These are phyloP conservation scores for Beauveria rudraprayagi DNA, from an alignment of 2,329 filamentous ascomycete genomes.

Conservation along the genomic window DNA sequence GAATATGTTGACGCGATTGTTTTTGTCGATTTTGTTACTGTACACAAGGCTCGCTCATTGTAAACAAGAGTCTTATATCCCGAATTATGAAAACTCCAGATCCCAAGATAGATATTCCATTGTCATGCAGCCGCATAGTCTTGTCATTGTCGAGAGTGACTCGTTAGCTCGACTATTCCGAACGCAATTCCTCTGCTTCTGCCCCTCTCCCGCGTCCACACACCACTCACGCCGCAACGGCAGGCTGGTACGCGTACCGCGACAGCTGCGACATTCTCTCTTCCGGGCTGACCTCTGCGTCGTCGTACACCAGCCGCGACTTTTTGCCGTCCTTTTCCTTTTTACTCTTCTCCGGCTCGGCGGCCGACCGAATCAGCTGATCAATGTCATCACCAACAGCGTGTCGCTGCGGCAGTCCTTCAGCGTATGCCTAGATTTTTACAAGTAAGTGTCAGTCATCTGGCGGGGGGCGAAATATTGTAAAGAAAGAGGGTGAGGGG, in stretches of 20 bases:
- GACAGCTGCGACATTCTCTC: constrained; percentile 78
- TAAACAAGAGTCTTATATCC: background rate
- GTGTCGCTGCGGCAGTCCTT: constrained; percentile 27
- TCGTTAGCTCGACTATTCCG: background rate
- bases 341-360: constrained; percentile 48
- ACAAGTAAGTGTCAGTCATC: background rate
- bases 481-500: background rate
- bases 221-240: constrained; percentile 15
- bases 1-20: background rate
- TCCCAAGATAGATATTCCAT: background rate
- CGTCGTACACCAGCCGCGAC: constrained; percentile 69
- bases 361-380: constrained; percentile 57
- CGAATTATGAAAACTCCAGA: constrained; percentile 6
- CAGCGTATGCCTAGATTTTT: background rate
- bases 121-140: background rate
- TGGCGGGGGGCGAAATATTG: background rate
- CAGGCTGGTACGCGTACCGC: constrained; percentile 56
- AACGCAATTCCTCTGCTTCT: background rate
- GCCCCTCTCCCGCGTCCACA: background rate
- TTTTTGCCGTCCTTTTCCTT: constrained; percentile 63
- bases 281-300: constrained; percentile 73
- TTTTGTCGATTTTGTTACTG: background rate
- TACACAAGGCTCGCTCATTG: background rate
- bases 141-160: background rate
- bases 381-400: constrained; percentile 53